phyloP scores from a whole-genome alignment of 2,329 filamentous ascomycete species.

The Colletotrichum chrysophilum region DNA sequence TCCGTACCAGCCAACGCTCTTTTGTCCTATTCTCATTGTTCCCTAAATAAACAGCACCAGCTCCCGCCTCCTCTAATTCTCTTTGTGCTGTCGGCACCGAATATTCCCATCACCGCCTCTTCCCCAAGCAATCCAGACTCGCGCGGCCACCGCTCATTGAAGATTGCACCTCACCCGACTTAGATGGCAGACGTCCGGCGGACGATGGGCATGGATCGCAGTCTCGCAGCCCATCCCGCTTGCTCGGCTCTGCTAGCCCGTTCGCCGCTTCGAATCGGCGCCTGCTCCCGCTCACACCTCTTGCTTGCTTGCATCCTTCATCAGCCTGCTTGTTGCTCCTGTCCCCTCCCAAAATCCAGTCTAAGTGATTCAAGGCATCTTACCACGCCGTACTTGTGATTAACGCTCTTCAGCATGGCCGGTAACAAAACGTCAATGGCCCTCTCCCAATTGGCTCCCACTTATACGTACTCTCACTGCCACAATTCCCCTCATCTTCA shows the following conservation, averaged over 20 bases:
- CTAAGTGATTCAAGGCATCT: not conserved
- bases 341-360: not conserved
- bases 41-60: not conserved
- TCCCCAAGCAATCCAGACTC: not conserved
- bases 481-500: not conserved
- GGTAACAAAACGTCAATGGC: not conserved
- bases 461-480: conserved; percentile 5
- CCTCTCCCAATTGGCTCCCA: not conserved
- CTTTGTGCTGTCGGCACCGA: not conserved
- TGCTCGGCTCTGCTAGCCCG: not conserved
- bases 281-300: conserved; percentile 1
- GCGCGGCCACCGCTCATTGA: not conserved
- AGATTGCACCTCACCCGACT: not conserved
- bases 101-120: not conserved
- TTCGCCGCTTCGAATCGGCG: not conserved
- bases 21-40: not conserved
- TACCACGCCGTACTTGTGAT: not conserved
- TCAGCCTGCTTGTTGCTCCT: not conserved
- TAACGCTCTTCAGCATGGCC: not conserved
- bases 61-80: not conserved
- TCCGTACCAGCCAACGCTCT: not conserved
- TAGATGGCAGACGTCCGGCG: not conserved
- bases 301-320: not conserved
- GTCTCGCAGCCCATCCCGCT: not conserved
- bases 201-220: not conserved